Evolutionary conservation across 225 moss, liverwort and hornwort genomes (phyloP).

Genomic region (Neckera pumila): DNA sequence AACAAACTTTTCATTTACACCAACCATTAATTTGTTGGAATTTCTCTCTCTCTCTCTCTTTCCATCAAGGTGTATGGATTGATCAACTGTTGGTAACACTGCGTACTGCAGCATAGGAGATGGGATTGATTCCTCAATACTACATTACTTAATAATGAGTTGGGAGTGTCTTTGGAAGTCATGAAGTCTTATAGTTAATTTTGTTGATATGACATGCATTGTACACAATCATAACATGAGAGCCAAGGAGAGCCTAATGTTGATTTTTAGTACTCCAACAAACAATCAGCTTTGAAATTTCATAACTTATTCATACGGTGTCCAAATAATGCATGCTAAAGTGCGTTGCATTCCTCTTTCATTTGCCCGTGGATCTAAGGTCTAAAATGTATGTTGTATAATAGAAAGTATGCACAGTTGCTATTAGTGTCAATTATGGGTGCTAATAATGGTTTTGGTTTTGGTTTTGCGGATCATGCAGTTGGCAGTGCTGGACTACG

Average conservation of each 20-base stretch:
- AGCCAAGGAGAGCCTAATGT: neutral
- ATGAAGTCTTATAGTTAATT: neutral
- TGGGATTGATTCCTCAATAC: neutral
- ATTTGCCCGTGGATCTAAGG: neutral
- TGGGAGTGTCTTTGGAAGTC: neutral
- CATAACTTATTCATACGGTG: neutral
- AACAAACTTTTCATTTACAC: neutral
- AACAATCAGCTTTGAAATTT: neutral
- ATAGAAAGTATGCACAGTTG: neutral
- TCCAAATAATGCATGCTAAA: neutral
- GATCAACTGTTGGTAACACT: neutral
- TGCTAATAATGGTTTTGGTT: neutral
- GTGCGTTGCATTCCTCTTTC: neutral
- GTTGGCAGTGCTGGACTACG: slow-evolving; percentile 67
- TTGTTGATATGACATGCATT: neutral
- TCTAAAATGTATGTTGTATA: neutral
- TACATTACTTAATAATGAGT: neutral
- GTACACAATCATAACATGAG: neutral
- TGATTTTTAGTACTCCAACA: neutral
- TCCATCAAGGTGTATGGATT: neutral
- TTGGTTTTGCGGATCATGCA: slow-evolving; percentile 1
- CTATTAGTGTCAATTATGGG: neutral
- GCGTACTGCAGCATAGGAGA: neutral
- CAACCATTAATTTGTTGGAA: neutral
- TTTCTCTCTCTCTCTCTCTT: neutral